Evolutionary conservation across 805 yeast species (phyloP), one percentile per base, ranked within the genome.

Genomic region (Clavispora phyllophila): DNA sequence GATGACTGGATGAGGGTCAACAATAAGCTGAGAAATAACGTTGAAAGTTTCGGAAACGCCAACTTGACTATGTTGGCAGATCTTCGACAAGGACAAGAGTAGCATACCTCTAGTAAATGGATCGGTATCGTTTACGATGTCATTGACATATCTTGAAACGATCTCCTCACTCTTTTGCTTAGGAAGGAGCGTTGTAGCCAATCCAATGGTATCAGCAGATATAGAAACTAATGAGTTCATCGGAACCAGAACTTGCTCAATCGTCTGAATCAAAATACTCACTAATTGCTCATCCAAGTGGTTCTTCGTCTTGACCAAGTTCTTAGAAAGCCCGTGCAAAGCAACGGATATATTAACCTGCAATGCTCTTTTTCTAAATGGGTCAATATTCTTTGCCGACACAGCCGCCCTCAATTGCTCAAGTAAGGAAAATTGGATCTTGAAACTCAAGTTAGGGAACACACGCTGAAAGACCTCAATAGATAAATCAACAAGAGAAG

Each of bases 1-100:
- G 14, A 93, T 89, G 1, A 78, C 66, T 0, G 96, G 96, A 57
- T 90, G 91, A 0, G 96, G 90, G 60, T 91, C 98, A 17, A 65
- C 65, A 4, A 82, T 60, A 23, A 91, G 68, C 13, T 85, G 81
- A 29, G 73, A 60, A 2, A 81, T 55, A 4, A 87, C 79, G 27
- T 79, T 80, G 43, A 74, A 68, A 3, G 83, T 74, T 4, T 75
- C 67, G 24, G 41, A 50, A 37, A 63, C 65, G 1, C 67, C 68
- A 15, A 44, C 18, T n/a, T 57, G 60, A 4, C 63, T 55, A 35
- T 52, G 38, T 28, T 56, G 46, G 44, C 61, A 61, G 17, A 68
- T 60, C 31, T 58, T 52, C 2, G 67, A 55, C 46, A 69, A 60
- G 0, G 63, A 40, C 12, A 63, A 46, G 9, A 69, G 48, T 2